Evolutionary conservation across 2,329 filamentous ascomycete genomes (phyloP).

Genomic region (Alternaria sp.): DNA sequence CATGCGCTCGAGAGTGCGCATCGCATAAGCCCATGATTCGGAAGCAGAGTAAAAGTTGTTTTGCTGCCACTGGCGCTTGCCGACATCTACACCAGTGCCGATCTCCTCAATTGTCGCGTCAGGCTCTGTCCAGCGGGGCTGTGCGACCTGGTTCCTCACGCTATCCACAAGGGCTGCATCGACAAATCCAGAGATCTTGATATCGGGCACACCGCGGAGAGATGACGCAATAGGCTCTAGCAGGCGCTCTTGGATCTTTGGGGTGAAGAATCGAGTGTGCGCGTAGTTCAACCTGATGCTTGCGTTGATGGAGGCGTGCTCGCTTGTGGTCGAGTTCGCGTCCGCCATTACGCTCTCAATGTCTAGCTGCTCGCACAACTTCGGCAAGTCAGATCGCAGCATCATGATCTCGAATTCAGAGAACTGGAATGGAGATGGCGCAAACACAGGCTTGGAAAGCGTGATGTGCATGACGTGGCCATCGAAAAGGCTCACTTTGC

Average conservation of each 20-base stretch:
- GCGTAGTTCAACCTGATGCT: conserved; percentile 26
- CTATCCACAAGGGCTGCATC: conserved; percentile 19
- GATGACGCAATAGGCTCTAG: conserved; percentile 30
- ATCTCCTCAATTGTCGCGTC: conserved; percentile 35
- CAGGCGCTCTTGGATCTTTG: conserved; percentile 31
- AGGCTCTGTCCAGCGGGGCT: conserved; percentile 38
- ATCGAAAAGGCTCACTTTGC: conserved; percentile 28
- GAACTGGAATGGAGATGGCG: conserved; percentile 25
- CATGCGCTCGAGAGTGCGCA: conserved; percentile 41
- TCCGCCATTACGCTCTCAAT: conserved; percentile 38
- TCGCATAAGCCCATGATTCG: conserved; percentile 33
- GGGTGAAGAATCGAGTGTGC: conserved; percentile 26
- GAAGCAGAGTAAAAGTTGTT: conserved; percentile 29
- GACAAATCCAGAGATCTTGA: conserved; percentile 31
- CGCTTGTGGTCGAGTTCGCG: conserved; percentile 30
- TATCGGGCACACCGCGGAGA: conserved; percentile 31
- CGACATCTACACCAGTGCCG: conserved; percentile 36
- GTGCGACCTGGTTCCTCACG: conserved; percentile 26
- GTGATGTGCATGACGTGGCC: conserved; percentile 42
- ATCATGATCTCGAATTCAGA: conserved; percentile 37
- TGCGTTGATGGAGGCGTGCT: conserved; percentile 31
- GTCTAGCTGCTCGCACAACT: conserved; percentile 32
- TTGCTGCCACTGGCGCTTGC: conserved; percentile 41
- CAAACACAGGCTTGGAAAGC: conserved; percentile 31
- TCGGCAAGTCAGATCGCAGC: conserved; percentile 34